These are phyloP conservation scores for Leptographium lundbergii DNA, from an alignment of 2,329 filamentous ascomycete species.

Conservation along the genomic window DNA sequence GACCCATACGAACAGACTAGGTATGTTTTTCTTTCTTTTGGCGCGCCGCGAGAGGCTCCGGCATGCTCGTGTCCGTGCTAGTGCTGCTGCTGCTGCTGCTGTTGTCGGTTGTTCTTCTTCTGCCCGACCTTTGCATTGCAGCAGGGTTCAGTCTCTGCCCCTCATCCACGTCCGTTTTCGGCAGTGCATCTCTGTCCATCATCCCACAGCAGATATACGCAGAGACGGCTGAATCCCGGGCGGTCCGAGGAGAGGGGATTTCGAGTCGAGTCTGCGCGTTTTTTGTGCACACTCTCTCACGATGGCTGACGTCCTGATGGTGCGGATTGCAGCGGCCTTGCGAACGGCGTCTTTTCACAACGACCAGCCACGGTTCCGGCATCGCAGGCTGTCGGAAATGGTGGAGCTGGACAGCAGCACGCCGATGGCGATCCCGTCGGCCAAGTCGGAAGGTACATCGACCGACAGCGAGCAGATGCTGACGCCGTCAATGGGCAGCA, in stretches of 20 bases:
- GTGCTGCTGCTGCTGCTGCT: background rate
- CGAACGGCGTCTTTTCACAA: conserved; percentile 27
- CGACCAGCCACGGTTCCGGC: conserved; percentile 22
- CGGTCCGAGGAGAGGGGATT: background rate
- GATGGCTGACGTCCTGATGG: conserved; percentile 30
- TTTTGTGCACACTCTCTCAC: background rate
- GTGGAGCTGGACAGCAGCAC: conserved; percentile 20
- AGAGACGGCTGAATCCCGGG: background rate
- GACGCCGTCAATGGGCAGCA: conserved; percentile 28
- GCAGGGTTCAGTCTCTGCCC: background rate
- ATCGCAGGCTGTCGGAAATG: conserved; percentile 29
- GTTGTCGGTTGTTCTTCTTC: background rate
- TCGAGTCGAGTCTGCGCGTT: background rate
- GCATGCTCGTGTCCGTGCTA: background rate
- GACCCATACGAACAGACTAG: background rate
- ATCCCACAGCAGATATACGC: background rate
- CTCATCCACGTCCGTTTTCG: background rate
- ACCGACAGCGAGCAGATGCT: conserved; percentile 30
- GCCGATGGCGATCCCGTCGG: conserved; percentile 4
- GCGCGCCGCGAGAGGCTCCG: background rate
- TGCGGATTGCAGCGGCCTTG: conserved; percentile 27
- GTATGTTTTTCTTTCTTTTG: background rate
- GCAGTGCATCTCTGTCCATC: background rate
- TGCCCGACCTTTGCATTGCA: background rate
- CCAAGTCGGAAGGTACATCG: conserved; percentile 24